Evolutionary conservation across 2,329 filamentous ascomycete genomes (phyloP), one percentile per base, ranked within the genome.

Genomic region (Cladophialophora bantiana): DNA sequence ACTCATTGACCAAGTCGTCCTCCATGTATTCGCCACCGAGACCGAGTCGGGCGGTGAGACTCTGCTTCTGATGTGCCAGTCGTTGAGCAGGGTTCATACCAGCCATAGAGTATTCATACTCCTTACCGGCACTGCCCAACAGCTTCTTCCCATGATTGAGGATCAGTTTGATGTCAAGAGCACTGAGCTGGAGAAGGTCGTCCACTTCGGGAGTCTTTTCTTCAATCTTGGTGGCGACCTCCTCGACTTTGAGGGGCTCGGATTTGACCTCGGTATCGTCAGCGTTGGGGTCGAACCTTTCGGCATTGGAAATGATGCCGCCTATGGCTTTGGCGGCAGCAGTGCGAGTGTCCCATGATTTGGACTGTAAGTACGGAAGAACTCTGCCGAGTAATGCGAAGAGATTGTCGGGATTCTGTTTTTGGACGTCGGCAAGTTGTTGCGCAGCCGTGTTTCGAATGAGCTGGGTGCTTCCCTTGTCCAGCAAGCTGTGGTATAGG

Each of bases 401-500:
- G 1, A 99, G 84, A 78, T 99, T 96, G 80, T 99, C 94, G 0
- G 95, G 95, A 75, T 98, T 95, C 78, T 95, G 92, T 78, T 97
- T 98, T 80, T 99, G 96, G 79, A 97, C 95, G 80, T 99, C 95
- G 69, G 94, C 95, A 70, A 99, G 86, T 81, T 99, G 95, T 76
- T 96, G 93, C 69, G 96, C 95, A 69, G 95, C 96, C 70, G 95
- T 99, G 77, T 97, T 96, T 73, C 96, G 90, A 77, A 99, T 98
- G 72, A 99, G 85, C 77, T 91, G 90, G 68, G 95, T 99, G 81
- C 94, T 98, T 74, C 95, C 95, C 65, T 95, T 98, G 85, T 99
- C 95, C 74, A 99, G 89, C 77, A 99, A 88, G 71, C 94, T 97
- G 78, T 59, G 65, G 52, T 67, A 65, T 66, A 52, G 69, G 63